Percentiles rank a stretch among this genome's conserved stretches.
Evolutionary conservation across 1,284 basidiomycete species (phyloP).

Genomic region (Marasmius sp.): DNA sequence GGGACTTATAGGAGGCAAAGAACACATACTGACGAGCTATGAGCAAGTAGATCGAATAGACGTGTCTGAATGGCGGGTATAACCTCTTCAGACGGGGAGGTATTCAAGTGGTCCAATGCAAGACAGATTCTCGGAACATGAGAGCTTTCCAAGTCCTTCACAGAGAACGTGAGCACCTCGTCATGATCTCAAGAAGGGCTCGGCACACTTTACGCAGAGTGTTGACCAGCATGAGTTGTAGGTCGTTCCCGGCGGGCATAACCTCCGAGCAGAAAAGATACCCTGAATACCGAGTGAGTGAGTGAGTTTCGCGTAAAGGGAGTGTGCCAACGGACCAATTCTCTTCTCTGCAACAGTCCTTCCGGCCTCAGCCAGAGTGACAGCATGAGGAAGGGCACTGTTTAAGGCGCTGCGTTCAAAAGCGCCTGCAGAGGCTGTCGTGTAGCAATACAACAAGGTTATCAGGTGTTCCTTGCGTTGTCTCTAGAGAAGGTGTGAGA

Average conservation of each 20-base stretch:
- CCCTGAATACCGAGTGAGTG: constrained; percentile 39
- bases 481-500: constrained; percentile 36
- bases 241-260: constrained; percentile 65
- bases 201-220: constrained; percentile 68
- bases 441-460: constrained; percentile 67
- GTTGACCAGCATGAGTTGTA: constrained; percentile 81
- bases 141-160: constrained; percentile 64
- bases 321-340: constrained; percentile 48
- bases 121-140: constrained; percentile 58
- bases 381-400: constrained; percentile 69
- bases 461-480: constrained; percentile 62
- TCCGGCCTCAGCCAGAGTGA: constrained; percentile 71
- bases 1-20: constrained; percentile 9
- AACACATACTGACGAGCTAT: constrained; percentile 68
- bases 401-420: constrained; percentile 45
- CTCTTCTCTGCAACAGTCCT: constrained; percentile 60
- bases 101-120: constrained; percentile 68
- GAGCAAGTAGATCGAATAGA: constrained; percentile 60
- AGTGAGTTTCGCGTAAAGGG: neutral
- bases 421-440: constrained; percentile 43
- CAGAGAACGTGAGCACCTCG: neutral
- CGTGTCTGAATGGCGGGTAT: constrained; percentile 73
- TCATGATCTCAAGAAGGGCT: neutral
- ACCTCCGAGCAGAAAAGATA: constrained; percentile 74
- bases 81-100: constrained; percentile 58